Base-by-base conservation (phyloP, 495 filamentous ascomycete species). In the Bombardia bombarda region DNA sequence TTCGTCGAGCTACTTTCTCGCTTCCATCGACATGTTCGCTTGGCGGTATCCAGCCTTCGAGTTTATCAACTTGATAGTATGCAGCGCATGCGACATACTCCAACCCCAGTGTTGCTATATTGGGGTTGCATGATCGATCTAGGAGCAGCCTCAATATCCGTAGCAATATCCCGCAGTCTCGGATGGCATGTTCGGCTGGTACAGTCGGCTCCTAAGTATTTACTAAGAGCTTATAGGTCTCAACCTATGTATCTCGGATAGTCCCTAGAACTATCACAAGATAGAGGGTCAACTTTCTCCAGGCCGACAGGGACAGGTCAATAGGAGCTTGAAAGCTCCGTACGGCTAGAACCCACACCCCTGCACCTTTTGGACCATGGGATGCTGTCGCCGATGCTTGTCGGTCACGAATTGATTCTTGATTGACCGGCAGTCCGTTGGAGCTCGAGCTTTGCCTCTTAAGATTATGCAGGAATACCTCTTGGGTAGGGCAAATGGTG, bases 121-220 rank as follows among this genome's bases (percentile, higher is more conserved):
- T 51, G 38, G 35, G 52, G 46, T 45, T 25, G 24, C 36, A 46
- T 35, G 17, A 32, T 33, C 25, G 37, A 39, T 38, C 42, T 42
- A 35, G 34, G 25, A 46, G 36, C n/a, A 47, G 31, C 36, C 28
- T 35, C 51, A 55, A 57, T 60, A 55, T 60, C 43, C 41, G 42
- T 25, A 24, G 38, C 41, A 51, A 51, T 52, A 46, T 53, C 31
- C 36, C n/a, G n/a, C 20, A 22, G 38, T 26, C 31, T 34, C 32
- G 16, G 42, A 49, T 45, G 45, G 43, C 35, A 42, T 32, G 34
- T 36, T 44, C 48, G 55, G 52, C 46, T 51, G 43, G 43, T 40
- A 40, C 10, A 32, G 35, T 50, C 55, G 56, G 50, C 50, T 54
- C n/a, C n/a, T n/a, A n/a, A n/a, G n/a, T n/a, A n/a, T n/a, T n/a